phyloP scores from a whole-genome alignment of 495 filamentous ascomycete genomes.

The Lepidopterella palustris region DNA sequence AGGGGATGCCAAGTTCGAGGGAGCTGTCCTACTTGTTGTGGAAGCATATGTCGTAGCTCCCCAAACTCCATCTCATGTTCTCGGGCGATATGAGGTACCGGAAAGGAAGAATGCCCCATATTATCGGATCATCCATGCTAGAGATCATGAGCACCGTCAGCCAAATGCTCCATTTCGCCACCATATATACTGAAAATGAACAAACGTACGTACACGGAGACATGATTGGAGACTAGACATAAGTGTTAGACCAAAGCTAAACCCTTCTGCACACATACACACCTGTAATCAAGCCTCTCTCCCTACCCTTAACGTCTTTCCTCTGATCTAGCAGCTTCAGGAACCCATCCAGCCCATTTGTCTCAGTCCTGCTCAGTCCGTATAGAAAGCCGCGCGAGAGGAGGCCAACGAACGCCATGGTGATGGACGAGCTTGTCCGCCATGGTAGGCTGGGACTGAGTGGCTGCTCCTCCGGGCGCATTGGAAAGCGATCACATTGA shows the following conservation, averaged over 20 bases:
- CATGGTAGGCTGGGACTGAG: conserved; percentile 30
- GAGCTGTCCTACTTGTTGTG: conserved; percentile 48
- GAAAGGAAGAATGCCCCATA: conserved; percentile 82
- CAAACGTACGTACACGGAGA: conserved; percentile 76
- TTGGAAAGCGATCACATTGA: conserved; percentile 13
- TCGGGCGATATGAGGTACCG: conserved; percentile 59
- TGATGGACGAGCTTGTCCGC: conserved; percentile 28
- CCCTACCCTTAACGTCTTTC: conserved; percentile 58
- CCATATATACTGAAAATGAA: conserved; percentile 1
- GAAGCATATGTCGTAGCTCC: conserved; percentile 91
- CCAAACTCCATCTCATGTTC: conserved; percentile 79
- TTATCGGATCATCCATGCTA: conserved; percentile 88
- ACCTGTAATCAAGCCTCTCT: conserved; percentile 83
- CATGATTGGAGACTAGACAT: conserved; percentile 79
- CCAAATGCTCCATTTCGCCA: background rate
- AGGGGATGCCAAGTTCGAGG: background rate
- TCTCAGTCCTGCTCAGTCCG: conserved; percentile 43
- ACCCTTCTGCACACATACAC: conserved; percentile 19
- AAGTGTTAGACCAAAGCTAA: background rate
- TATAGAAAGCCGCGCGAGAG: conserved; percentile 35
- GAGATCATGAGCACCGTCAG: background rate
- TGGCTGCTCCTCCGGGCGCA: conserved; percentile 28
- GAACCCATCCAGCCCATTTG: conserved; percentile 67
- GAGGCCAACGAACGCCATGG: conserved; percentile 32
- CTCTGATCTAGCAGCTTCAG: conserved; percentile 68